Evolutionary conservation across 2,329 filamentous ascomycete genomes (phyloP), one percentile per base, ranked within the genome.

Genomic region (Fusarium verticillioides): DNA sequence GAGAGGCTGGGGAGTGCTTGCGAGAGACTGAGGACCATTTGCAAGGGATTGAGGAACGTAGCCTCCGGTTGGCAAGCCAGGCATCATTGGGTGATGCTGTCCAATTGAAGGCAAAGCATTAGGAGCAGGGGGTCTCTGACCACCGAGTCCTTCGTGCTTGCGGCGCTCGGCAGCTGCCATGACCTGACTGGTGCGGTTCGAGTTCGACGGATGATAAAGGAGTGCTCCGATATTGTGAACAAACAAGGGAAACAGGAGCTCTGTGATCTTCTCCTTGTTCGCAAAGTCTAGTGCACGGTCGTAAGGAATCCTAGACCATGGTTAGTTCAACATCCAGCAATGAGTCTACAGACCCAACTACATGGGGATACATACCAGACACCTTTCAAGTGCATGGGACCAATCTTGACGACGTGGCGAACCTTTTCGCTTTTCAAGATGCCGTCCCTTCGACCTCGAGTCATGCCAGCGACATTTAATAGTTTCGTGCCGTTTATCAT

Each of bases 401-500:
- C 96, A 81, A 99, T 98, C 85, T 99, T 99, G 69, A 98, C 96
- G 18, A 98, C 96, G 82, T 98, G 95, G 76, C 96, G 92, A 64
- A 95, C 91, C 84, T 98, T 99, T 84, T 98, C 96, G 81, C 96
- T 98, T 85, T 99, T 99, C 66, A 99, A 84, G 75, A 99, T 98
- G 53, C 96, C 96, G 80, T 99, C 96, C 79, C 96, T 90, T 74
- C 96, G 92, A 63, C 96, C 96, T 81, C 96, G 90, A 19, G 96
- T 99, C 96, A 99, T 99, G 18, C 96, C 96, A 57, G 96, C 96
- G 60, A 99, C 96, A 75, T 99, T 99, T 65, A 98, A 85, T 64
- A 99, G 87, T 83, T 98, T 99, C 2, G 96, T 99, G 23, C 96
- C 96, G 79, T 98, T 99, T 83, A 99, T 98, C 94, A 99, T 98